Evolutionary conservation across 106 monocot species (phyloP), one percentile per base, ranked within the genome.

Genomic region (Platanthera zijinensis): DNA sequence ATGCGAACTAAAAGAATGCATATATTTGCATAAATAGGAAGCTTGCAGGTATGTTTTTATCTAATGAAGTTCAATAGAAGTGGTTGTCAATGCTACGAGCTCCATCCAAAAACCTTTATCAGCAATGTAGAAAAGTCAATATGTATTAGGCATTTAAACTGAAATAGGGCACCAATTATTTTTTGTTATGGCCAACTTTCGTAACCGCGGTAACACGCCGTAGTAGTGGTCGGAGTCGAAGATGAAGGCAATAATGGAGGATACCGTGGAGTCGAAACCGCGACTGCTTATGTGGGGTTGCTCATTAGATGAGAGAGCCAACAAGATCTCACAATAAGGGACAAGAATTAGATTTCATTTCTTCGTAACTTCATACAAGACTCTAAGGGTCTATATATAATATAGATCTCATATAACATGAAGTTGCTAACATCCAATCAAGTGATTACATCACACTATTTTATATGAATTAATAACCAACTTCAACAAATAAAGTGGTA

Each of bases 11-110:
- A 7, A 7, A 32, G 70, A 48, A 25, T 10, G 39, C 12, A 70
- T 15, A 48, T 11, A 48, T 47, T 70, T n/a, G 48, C 17, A 48
- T n/a, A 25, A 45, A 17, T 53, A 6, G 22, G 7, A 70, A 70
- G 10, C 93, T 89, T 89, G 93, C 96, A 68, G 96, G 96, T 71
- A 97, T 87, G 73, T 97, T 97, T 73, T 87, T 91, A 81, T 97
- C 96, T 81, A 91, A 89, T 45, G 96, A 82, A 30, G 89, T 79
- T 47, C 91, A 87, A 53, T 76, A 71, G 75, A 97, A 97, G 83
- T 97, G 96, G 17, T 86, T 71, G 68, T 97, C 96, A 71, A 97
- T 94, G 91, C 87, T 93, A 52, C 77, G 53, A 70, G 96, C 96
- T 72, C 96, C 96, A 49, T 84, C 81, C 50, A 97, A 80, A 88